A percentile compares a stretch with the other conserved stretches of the same genome.
phyloP scores from a whole-genome alignment of 1,284 basidiomycete genomes.

The Malassezia slooffiae region DNA sequence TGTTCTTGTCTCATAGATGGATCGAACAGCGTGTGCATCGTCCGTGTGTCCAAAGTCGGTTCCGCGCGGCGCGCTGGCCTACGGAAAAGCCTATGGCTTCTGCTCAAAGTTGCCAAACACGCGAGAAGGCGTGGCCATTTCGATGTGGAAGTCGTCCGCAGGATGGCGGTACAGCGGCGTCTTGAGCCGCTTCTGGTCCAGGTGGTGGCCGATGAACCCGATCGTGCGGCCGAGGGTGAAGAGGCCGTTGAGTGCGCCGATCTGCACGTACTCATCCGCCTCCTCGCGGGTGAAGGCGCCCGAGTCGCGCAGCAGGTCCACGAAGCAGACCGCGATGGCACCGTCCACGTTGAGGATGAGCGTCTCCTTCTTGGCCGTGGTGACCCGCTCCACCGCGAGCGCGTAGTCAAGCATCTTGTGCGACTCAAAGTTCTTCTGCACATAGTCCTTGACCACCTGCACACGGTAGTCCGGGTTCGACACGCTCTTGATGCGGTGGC shows the following conservation, averaged over 20 bases:
- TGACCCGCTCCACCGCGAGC: slow-evolving; percentile 95
- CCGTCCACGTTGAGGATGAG: slow-evolving; percentile 63
- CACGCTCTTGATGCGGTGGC: slow-evolving; percentile 95
- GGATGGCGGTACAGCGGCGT: slow-evolving; percentile 45
- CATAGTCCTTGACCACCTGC: slow-evolving; percentile 94
- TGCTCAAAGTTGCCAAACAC: slow-evolving; percentile 26
- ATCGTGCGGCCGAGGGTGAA: slow-evolving; percentile 96
- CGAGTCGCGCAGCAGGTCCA: slow-evolving; percentile 80
- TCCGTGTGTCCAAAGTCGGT: no score
- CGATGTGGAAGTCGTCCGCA: slow-evolving; percentile 48
- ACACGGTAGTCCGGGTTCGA: slow-evolving; percentile 57
- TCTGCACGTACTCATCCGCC: slow-evolving; percentile 88
- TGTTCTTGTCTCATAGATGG: no score
- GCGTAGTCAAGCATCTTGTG: slow-evolving; percentile 73
- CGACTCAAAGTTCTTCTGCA: slow-evolving; percentile 86
- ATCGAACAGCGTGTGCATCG: not conserved
- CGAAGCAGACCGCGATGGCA: slow-evolving; percentile 95
- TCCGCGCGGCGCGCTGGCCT: no score
- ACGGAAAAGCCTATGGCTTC: not conserved
- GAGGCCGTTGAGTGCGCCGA: slow-evolving; percentile 84
- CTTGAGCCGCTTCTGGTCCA: slow-evolving; percentile 74
- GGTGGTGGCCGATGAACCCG: slow-evolving; percentile 88
- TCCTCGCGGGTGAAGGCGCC: slow-evolving; percentile 93
- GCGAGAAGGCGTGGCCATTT: slow-evolving; percentile 37
- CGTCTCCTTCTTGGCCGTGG: slow-evolving; percentile 94